A percentile compares a stretch with the other conserved stretches of the same genome.
Conservation (phyloP, 208 protist genomes). For the Histomonas meleagridis region DNA sequence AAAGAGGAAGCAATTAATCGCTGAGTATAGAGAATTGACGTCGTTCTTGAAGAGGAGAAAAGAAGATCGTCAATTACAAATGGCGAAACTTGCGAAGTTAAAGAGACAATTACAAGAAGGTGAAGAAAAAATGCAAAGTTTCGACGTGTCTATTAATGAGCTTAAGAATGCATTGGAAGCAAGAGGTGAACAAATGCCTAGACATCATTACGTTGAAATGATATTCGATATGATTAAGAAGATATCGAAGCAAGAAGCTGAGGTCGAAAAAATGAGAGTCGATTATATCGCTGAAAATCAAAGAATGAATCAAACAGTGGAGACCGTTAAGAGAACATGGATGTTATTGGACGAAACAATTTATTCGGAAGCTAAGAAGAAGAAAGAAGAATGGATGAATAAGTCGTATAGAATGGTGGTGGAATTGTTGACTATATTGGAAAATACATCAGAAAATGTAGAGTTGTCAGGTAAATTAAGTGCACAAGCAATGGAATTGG, state of each 20-base stretch:
- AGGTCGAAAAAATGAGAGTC: neutral
- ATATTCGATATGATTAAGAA: constrained; percentile 10
- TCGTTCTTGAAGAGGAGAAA: neutral
- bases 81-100: neutral
- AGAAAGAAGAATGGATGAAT: neutral
- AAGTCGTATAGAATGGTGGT: neutral
- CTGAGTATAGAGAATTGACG: neutral
- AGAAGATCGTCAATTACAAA: neutral
- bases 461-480: neutral
- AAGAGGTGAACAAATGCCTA: neutral
- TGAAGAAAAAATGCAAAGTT: neutral
- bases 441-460: neutral
- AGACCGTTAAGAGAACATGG: constrained; percentile 14
- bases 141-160: neutral
- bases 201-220: neutral
- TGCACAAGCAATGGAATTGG: constrained; percentile 19
- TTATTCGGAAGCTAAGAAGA: neutral
- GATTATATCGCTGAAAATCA: neutral
- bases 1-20: neutral
- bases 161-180: neutral
- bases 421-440: neutral
- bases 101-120: neutral
- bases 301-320: constrained; percentile 14
- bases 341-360: neutral
- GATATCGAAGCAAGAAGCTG: neutral